Evolutionary conservation across 202 grass and related monocot species (phyloP).

Genomic region (Setaria italica): DNA sequence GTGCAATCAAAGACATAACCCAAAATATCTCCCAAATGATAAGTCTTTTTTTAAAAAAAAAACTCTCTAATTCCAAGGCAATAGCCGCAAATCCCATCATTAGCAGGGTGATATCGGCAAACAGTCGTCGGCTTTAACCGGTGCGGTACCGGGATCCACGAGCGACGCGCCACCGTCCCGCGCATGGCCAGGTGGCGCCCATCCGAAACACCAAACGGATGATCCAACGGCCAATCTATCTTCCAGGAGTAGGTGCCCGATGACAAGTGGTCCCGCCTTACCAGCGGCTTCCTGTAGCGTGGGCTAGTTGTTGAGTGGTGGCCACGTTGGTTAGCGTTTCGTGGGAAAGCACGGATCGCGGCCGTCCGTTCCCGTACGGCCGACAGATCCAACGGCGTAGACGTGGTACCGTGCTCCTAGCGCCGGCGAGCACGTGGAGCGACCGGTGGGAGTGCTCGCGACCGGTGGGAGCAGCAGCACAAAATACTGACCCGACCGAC

Average conservation of each 20-base stretch:
- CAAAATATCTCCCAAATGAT: neutral
- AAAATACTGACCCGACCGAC: neutral
- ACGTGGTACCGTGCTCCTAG: neutral
- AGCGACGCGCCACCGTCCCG: neutral
- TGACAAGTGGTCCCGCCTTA: neutral
- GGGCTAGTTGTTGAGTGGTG: neutral
- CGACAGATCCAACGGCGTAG: neutral
- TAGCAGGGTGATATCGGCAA: neutral
- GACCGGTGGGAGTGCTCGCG: neutral
- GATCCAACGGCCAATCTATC: neutral
- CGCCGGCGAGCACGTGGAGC: neutral
- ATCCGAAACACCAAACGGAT: neutral
- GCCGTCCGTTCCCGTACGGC: neutral
- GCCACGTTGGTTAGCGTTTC: neutral
- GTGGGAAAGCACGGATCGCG: neutral
- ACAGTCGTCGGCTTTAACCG: neutral
- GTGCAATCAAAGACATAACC: constrained; percentile 17
- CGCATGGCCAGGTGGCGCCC: neutral
- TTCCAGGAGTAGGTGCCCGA: neutral
- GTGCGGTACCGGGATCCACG: neutral
- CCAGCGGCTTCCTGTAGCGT: neutral
- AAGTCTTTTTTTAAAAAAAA: neutral
- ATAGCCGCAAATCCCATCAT: neutral
- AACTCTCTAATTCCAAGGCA: neutral
- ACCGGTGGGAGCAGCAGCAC: neutral